Base-by-base conservation (phyloP, 2,329 filamentous ascomycete species). In the Myriangium duriaei region DNA sequence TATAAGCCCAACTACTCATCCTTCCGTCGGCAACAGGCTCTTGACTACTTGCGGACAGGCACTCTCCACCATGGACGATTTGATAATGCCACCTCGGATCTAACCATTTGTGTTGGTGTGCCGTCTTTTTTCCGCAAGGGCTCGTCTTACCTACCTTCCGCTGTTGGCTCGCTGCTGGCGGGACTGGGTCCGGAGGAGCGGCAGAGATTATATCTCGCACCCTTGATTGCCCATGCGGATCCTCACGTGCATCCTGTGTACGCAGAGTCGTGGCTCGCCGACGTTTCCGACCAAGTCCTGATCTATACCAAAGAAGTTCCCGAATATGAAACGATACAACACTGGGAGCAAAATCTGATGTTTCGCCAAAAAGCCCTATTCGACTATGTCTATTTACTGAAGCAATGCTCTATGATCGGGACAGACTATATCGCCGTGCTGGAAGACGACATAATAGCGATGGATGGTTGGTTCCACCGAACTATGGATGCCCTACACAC, bases 381-480 rank as follows among this genome's bases (percentile, higher is more conserved):
- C 40, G 65, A 68, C 44, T 67, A 67, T 43, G 53, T 48, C 6
- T 61, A 61, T 31, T 44, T 67, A 16, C 45, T 68, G 16, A 54
- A 60, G 34, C 53, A 54, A 9, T 68, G 65, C 46, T 43, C 54
- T 15, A 49, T 50, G 17, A 51, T 52, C 5, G 53, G 53, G 13
- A 53, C 63, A 5, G 54, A 57, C 2, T 65, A 65, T 43, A 54
- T 62, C 26, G 50, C 56, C 4, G 61, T 69, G 28, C 46, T 69
- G 4, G 65, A 69, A 45, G 65, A 68, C 43, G 65, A 68, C 44
- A 54, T 61, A 3, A 39, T 69, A 4, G 63, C 62, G 21, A 55
- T 62, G 46, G 62, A 65, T 34, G 64, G 64, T 10, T 68, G 66
- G 65, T 65, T 61, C 44, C 51, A 60, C 33, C 57, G 62, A 4